Percentiles rank a stretch among this genome's conserved stretches.
Evolutionary conservation across 2,329 filamentous ascomycete species (phyloP).

Genomic region (Cordyceps cateniannulata): DNA sequence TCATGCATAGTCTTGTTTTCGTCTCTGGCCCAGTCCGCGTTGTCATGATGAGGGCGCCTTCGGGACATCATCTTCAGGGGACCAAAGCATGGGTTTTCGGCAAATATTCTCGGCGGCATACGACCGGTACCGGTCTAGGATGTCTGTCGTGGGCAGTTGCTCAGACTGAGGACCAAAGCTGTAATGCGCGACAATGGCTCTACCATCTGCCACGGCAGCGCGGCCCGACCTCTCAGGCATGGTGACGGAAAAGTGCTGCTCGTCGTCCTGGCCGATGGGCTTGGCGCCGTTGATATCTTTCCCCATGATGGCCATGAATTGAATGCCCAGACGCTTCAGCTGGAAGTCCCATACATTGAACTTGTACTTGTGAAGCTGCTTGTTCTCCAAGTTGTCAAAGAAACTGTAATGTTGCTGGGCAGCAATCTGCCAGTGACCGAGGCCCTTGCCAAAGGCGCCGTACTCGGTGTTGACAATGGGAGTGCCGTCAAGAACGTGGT

Average conservation of each 20-base stretch:
- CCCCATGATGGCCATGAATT: constrained; percentile 49
- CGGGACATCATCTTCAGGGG: constrained; percentile 13
- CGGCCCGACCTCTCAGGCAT: constrained; percentile 32
- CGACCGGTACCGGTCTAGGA: constrained; percentile 45
- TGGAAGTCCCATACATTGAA: constrained; percentile 44
- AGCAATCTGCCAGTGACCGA: constrained; percentile 44
- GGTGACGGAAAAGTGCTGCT: constrained; percentile 37
- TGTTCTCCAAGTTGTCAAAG: constrained; percentile 43
- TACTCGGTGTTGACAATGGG: constrained; percentile 45
- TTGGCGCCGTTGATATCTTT: constrained; percentile 42
- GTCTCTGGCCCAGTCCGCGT: not conserved
- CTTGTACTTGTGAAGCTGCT: constrained; percentile 39
- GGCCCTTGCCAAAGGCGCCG: constrained; percentile 35
- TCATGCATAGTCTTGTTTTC: not conserved
- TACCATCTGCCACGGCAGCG: constrained; percentile 44
- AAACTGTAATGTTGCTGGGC: constrained; percentile 42
- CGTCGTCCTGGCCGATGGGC: constrained; percentile 38
- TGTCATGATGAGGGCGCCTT: not conserved
- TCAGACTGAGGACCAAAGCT: constrained; percentile 35
- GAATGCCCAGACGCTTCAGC: constrained; percentile 44
- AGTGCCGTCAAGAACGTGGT: constrained; percentile 34
- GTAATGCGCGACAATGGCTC: constrained; percentile 48
- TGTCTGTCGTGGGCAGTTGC: constrained; percentile 43
- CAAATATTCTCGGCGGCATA: constrained; percentile 49
- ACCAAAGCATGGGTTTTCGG: constrained; percentile 24